These are phyloP conservation scores for Talaromyces sp. DNA, from an alignment of 2,329 filamentous ascomycete genomes.

Conservation along the genomic window DNA sequence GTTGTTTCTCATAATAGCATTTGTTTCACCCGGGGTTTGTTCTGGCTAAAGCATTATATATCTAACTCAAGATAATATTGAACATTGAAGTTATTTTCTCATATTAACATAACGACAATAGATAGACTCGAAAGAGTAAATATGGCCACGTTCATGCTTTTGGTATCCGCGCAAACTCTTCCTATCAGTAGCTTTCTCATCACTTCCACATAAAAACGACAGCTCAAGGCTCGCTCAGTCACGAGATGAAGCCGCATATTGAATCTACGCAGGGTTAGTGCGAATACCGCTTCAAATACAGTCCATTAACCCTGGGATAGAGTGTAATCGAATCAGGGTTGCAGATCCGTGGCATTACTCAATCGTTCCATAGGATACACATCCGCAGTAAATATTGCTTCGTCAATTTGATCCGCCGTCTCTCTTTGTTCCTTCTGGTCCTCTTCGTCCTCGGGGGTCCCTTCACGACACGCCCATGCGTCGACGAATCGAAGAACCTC, in stretches of 20 bases:
- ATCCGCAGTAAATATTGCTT: slow-evolving; percentile 6
- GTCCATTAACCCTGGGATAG: not conserved
- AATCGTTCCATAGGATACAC: slow-evolving; percentile 6
- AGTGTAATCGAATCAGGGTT: not conserved
- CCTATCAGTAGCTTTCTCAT: not conserved
- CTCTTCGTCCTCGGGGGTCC: slow-evolving; percentile 50
- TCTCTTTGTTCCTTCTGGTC: slow-evolving; percentile 17
- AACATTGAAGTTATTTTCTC: not conserved
- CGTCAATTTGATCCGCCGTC: slow-evolving; percentile 2
- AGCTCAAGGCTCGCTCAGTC: not conserved
- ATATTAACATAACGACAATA: not conserved
- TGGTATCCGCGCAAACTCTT: not conserved
- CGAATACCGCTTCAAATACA: not conserved
- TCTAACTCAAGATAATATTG: not conserved
- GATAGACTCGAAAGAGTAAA: not conserved
- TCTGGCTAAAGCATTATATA: not conserved
- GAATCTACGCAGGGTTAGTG: not conserved
- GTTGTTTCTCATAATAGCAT: not conserved
- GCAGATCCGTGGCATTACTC: not conserved
- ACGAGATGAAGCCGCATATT: not conserved
- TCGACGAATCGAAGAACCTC: slow-evolving; percentile 54
- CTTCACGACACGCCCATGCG: slow-evolving; percentile 48
- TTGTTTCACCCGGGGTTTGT: not conserved
- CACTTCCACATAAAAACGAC: not conserved
- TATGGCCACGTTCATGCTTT: not conserved